Percentiles rank a stretch among this genome's conserved stretches.
phyloP scores from a whole-genome alignment of 768 basidiomycete species.

The Russula lepida region DNA sequence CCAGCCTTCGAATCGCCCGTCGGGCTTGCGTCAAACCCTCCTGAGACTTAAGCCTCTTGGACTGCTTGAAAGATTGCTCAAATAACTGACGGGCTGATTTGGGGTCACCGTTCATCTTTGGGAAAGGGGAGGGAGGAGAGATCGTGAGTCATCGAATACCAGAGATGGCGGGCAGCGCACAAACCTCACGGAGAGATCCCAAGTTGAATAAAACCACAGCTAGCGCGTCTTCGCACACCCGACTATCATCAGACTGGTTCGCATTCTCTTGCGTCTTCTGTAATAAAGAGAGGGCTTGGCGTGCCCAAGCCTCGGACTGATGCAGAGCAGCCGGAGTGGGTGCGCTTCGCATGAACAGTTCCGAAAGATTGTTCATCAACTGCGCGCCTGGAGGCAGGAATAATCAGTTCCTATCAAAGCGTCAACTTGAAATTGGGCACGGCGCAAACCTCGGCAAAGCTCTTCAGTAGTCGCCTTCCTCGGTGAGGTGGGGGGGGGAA shows the following conservation, averaged over 20 bases:
- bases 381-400: slow-evolving; percentile 32
- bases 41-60: slow-evolving; percentile 11
- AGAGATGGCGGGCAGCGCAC: neutral
- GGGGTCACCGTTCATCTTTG: slow-evolving; percentile 15
- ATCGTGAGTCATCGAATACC: neutral
- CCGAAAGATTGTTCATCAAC: slow-evolving; percentile 42
- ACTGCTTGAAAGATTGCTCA: slow-evolving; percentile 16
- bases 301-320: slow-evolving; percentile 55
- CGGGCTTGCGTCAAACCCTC: slow-evolving; percentile 17
- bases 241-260: slow-evolving; percentile 1
- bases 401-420: neutral
- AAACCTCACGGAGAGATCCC: slow-evolving; percentile 19
- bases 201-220: slow-evolving; percentile 20
- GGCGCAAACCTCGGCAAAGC: slow-evolving; percentile 46
- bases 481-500: slow-evolving; percentile 32
- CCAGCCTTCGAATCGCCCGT: slow-evolving; percentile 16
- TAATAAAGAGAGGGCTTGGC: slow-evolving; percentile 36
- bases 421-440: neutral
- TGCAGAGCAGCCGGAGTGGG: slow-evolving; percentile 32
- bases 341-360: slow-evolving; percentile 32
- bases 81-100: slow-evolving; percentile 13
- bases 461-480: slow-evolving; percentile 35
- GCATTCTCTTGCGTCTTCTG: slow-evolving; percentile 23
- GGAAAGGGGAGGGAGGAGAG: neutral
- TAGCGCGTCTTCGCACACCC: slow-evolving; percentile 14